Conservation (phyloP, 495 filamentous ascomycete species). For the Trichodelitschia bisporula region DNA sequence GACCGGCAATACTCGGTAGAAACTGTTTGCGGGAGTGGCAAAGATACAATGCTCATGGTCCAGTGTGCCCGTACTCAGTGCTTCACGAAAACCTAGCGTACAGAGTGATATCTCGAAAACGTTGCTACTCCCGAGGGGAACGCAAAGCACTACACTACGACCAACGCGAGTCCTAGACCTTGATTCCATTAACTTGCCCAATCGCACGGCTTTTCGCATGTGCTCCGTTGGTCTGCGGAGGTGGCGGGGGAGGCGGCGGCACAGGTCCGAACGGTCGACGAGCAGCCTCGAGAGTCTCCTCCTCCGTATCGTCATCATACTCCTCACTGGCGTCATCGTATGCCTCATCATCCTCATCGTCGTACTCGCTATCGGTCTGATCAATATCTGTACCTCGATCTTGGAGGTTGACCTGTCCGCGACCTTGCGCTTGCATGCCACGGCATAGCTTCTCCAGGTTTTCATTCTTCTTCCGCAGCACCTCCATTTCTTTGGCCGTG, state of each 20-base stretch:
- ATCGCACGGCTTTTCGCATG: constrained; percentile 9
- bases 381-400: constrained; percentile 27
- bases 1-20: no score
- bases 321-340: constrained; percentile 51
- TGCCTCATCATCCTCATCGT: constrained; percentile 45
- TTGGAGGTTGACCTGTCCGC: constrained; percentile 25
- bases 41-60: no score
- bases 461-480: constrained; percentile 65
- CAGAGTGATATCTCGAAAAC: no score
- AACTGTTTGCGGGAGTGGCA: no score
- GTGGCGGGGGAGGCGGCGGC: constrained; percentile 17
- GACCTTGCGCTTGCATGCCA: constrained; percentile 79
- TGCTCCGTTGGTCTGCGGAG: constrained; percentile 6
- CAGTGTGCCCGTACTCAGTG: no score
- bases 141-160: no score
- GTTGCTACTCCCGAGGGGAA: no score
- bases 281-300: constrained; percentile 10
- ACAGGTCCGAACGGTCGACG: constrained; percentile 16
- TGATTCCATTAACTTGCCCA: constrained; percentile 12
- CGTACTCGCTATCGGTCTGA: constrained; percentile 46
- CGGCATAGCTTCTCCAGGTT: constrained; percentile 84
- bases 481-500: constrained; percentile 55
- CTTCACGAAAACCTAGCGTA: no score
- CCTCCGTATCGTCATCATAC: constrained; percentile 20
- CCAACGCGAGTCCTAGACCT: no score